Evolutionary conservation across 2,329 filamentous ascomycete species (phyloP), one percentile per base, ranked within the genome.

Genomic region (Phyllosticta citriasiana): DNA sequence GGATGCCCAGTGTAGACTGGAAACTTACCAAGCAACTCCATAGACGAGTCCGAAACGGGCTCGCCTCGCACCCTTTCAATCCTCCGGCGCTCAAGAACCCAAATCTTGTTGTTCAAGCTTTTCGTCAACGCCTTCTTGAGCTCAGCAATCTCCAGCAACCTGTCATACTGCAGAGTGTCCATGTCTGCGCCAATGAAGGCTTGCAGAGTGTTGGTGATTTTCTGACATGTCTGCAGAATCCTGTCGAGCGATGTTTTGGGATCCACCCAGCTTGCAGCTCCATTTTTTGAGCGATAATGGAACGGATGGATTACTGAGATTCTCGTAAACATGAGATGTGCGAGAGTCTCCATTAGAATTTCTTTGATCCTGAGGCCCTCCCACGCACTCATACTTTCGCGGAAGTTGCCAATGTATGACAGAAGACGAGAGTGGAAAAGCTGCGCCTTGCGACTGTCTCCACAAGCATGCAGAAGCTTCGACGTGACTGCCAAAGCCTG

Each of bases 321-420:
- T 25, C 57, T 52, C 2, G 61, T 59, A 19, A 59, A 56, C 53
- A 62, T 62, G 57, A 55, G 56, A 27, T 62, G 61, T 14, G 33
- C 50, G 14, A 62, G 53, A 22, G 61, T 62, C 24, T 62, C 61
- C 50, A 53, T 54, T 8, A 62, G 53, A 24, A 62, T 53, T 14
- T 62, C 61, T 27, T 62, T 62, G 19, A 59, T 56, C 16, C 22
- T 50, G 7, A 59, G 35, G 6, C 35, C 53, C 7, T 52, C 26
- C 54, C 53, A 59, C 6, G 40, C 53, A 27, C 53, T 27, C 53
- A 59, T 56, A 4, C 35, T 40, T 19, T 57, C 52, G 22, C 40
- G 25, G 52, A 59, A 59, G 47, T 57, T 57, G 7, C 61, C 61
- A 27, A 59, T 3, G 6, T 52, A 59, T 4, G 56, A 50, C 22